A percentile compares a stretch with the other conserved stretches of the same genome.
Evolutionary conservation across 768 basidiomycete species (phyloP).

Genomic region (Russula dissimulans): DNA sequence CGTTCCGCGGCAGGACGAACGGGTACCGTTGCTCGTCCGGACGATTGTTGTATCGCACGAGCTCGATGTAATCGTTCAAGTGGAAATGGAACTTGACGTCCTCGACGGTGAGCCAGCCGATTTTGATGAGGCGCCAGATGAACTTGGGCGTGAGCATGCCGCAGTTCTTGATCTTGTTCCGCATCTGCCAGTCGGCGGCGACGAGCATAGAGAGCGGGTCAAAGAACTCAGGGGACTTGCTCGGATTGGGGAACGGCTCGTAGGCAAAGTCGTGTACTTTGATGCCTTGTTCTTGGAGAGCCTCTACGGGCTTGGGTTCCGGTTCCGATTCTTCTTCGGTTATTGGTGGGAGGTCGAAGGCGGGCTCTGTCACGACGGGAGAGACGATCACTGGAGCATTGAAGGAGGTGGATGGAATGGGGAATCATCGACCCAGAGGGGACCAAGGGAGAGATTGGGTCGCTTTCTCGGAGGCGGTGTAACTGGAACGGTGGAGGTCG

Average conservation of each 20-base stretch:
- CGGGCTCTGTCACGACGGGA: slow-evolving; percentile 25
- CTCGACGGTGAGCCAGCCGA: slow-evolving; percentile 23
- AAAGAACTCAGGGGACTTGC: slow-evolving; percentile 22
- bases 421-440: background rate
- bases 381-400: slow-evolving; percentile 17
- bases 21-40: slow-evolving; percentile 22
- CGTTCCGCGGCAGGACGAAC: slow-evolving; percentile 13
- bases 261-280: slow-evolving; percentile 28
- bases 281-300: slow-evolving; percentile 21
- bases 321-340: background rate
- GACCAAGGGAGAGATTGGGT: background rate
- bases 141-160: slow-evolving; percentile 18
- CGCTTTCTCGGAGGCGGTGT: background rate
- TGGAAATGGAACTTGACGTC: slow-evolving; percentile 23
- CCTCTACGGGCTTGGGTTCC: background rate
- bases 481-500: background rate
- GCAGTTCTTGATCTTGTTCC: slow-evolving; percentile 6
- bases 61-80: slow-evolving; percentile 16
- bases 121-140: slow-evolving; percentile 23
- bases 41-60: slow-evolving; percentile 20
- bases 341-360: slow-evolving; percentile 12
- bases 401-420: background rate
- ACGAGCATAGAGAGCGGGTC: slow-evolving; percentile 21
- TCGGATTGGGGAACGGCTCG: slow-evolving; percentile 13
- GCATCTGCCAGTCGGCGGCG: slow-evolving; percentile 25